Percentiles rank a stretch among this genome's conserved stretches.
These are phyloP conservation scores for Reticulascus tulasneorum DNA, from an alignment of 2,329 filamentous ascomycete species.

Conservation along the genomic window DNA sequence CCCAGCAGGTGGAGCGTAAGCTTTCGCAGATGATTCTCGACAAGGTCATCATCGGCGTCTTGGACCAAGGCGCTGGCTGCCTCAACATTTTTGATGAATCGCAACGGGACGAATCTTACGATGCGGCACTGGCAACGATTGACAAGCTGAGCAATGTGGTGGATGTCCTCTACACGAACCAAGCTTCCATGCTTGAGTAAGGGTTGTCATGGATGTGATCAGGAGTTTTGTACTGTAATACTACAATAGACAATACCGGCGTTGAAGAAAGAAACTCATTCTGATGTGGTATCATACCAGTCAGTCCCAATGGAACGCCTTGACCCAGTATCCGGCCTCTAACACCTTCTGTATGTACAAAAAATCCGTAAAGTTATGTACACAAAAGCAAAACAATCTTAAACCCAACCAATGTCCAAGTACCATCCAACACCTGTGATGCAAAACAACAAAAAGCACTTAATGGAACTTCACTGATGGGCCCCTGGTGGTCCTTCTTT, in stretches of 20 bases:
- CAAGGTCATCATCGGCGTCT: constrained; percentile 95
- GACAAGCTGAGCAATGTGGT: constrained; percentile 97
- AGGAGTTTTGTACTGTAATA: constrained; percentile 17
- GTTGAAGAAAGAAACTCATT: constrained; percentile 14
- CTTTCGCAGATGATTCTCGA: constrained; percentile 99
- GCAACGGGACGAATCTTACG: constrained; percentile 87
- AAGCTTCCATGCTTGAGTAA: constrained; percentile 91
- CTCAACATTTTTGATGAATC: constrained; percentile 97
- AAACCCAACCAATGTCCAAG: too few relatives aligned
- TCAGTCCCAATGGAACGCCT: constrained; percentile 3
- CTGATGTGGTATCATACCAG: constrained; percentile 14
- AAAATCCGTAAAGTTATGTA: constrained; percentile 12
- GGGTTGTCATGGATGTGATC: constrained; percentile 6
- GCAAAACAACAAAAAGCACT: neutral
- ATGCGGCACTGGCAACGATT: constrained; percentile 89
- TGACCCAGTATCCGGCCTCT: constrained; percentile 2
- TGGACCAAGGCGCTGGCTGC: constrained; percentile 96
- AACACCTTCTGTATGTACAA: constrained; percentile 1
- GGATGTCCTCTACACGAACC: constrained; percentile 95
- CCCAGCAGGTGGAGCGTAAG: constrained; percentile 95
- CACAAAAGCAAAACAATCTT: constrained; percentile 2
- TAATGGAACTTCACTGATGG: constrained; percentile 8
- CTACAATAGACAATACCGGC: constrained; percentile 18
- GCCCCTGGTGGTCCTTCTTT: constrained; percentile 1
- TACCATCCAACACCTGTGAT: neutral